These are phyloP conservation scores for Chaetomium olivaceum DNA, from an alignment of 2,329 filamentous ascomycete species.

Conservation along the genomic window DNA sequence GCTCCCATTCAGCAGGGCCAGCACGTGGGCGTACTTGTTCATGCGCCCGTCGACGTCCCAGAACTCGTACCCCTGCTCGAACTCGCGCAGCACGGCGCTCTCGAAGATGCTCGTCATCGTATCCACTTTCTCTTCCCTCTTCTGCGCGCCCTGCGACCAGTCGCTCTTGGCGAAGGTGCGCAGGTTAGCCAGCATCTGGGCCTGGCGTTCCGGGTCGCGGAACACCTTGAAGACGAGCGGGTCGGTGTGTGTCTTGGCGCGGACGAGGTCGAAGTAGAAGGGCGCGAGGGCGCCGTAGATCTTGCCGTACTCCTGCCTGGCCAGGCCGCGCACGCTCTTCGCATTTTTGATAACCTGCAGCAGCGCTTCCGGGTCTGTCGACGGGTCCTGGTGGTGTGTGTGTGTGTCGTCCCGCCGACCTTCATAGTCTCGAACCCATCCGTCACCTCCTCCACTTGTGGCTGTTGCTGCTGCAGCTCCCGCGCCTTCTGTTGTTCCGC, in stretches of 20 bases:
- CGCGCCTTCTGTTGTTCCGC: conserved; percentile 23
- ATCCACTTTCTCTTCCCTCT: conserved; percentile 70
- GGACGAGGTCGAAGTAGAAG: conserved; percentile 81
- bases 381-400: conserved; percentile 39
- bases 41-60: conserved; percentile 88
- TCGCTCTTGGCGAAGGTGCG: conserved; percentile 78
- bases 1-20: conserved; percentile 80
- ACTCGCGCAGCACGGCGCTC: conserved; percentile 85
- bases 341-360: conserved; percentile 69
- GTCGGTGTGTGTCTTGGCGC: conserved; percentile 71
- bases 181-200: conserved; percentile 82
- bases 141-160: conserved; percentile 70
- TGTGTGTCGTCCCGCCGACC: conserved; percentile 42
- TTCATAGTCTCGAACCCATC: conserved; percentile 82
- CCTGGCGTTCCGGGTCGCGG: conserved; percentile 84
- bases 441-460: conserved; percentile 29
- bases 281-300: conserved; percentile 86
- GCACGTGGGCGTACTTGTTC: conserved; percentile 83
- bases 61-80: conserved; percentile 86
- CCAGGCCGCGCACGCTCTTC: conserved; percentile 78
- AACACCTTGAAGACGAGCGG: conserved; percentile 85
- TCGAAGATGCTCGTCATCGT: conserved; percentile 83
- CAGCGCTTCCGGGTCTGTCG: conserved; percentile 62
- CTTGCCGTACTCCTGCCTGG: conserved; percentile 86
- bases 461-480: conserved; percentile 2